Conservation (phyloP, 352 stramenopile genomes). For the Globisporangium nunn region DNA sequence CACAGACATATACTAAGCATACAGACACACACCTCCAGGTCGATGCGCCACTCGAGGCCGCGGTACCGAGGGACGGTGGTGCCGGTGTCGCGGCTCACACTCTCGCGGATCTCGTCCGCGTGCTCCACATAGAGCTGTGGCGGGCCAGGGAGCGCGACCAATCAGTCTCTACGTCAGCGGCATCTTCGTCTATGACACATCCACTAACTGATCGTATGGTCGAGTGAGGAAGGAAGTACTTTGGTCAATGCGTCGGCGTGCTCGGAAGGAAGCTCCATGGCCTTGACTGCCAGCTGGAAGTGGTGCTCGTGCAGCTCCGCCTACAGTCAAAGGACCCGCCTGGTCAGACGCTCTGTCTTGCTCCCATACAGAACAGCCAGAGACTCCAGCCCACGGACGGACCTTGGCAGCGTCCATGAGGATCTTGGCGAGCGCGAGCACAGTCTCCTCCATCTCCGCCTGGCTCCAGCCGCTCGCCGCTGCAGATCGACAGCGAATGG, state of each 20-base stretch:
- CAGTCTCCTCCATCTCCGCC: constrained; percentile 40
- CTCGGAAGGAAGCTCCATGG: constrained; percentile 31
- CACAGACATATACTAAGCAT: too few relatives aligned
- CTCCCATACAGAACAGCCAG: background rate
- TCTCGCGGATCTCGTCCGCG: constrained; percentile 39
- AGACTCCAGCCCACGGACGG: background rate
- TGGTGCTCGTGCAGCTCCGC: constrained; percentile 31
- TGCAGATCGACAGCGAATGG: constrained; percentile 7
- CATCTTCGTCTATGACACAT: background rate
- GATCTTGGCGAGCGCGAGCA: constrained; percentile 64
- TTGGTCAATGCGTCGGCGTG: constrained; percentile 38
- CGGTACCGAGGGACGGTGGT: constrained; percentile 47
- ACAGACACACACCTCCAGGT: constrained; percentile 46
- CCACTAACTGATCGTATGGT: too few relatives aligned
- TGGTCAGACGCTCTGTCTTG: background rate
- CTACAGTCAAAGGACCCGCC: constrained; percentile 13
- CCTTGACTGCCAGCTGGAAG: constrained; percentile 35
- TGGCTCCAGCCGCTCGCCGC: constrained; percentile 52
- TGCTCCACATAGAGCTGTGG: constrained; percentile 47
- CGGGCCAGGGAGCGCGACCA: too few relatives aligned
- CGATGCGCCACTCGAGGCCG: constrained; percentile 73
- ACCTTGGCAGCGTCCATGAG: constrained; percentile 71
- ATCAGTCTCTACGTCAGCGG: background rate
- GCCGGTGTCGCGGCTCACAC: constrained; percentile 29
- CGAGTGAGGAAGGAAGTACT: constrained; percentile 13